Percentiles rank a stretch among this genome's conserved stretches.
phyloP scores from a whole-genome alignment of 2,329 filamentous ascomycete genomes.

The Beauveria bassiana region DNA sequence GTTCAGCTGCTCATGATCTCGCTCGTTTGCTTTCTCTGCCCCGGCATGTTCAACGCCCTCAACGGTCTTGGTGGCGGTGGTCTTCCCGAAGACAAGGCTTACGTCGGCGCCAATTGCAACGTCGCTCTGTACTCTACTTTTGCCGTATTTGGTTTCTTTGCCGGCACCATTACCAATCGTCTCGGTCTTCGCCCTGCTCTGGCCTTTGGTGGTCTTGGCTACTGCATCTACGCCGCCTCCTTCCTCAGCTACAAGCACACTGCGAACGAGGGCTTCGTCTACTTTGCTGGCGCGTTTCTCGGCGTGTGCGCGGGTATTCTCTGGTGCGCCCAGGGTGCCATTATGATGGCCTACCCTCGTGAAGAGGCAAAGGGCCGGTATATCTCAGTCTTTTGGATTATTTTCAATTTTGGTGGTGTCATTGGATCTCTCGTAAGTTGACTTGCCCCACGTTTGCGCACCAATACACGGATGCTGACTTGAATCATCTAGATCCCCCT shows the following conservation, averaged over 20 bases:
- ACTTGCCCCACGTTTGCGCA: not conserved
- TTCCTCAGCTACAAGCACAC: constrained; percentile 67
- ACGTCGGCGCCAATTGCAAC: constrained; percentile 37
- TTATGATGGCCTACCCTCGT: constrained; percentile 84
- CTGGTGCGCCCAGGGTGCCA: constrained; percentile 76
- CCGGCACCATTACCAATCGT: constrained; percentile 70
- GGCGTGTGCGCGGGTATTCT: constrained; percentile 73
- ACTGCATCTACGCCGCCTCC: constrained; percentile 64
- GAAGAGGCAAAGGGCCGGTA: constrained; percentile 80
- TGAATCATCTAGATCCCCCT: constrained; percentile 51
- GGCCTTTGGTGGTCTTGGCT: constrained; percentile 66
- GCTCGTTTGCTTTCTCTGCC: constrained; percentile 52
- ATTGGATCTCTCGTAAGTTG: constrained; percentile 60
- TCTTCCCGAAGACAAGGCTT: constrained; percentile 22
- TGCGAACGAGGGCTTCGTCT: constrained; percentile 59
- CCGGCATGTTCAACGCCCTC: constrained; percentile 66
- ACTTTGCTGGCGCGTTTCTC: constrained; percentile 68
- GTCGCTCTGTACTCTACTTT: constrained; percentile 67
- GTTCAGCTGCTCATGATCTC: constrained; percentile 63
- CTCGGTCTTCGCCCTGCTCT: constrained; percentile 63
- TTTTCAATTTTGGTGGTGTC: constrained; percentile 87
- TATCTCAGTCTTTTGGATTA: constrained; percentile 89
- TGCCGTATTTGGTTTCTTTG: constrained; percentile 59
- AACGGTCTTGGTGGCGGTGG: constrained; percentile 58
- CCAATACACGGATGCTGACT: not conserved